Evolutionary conservation across 495 filamentous ascomycete species (phyloP).

Genomic region (Evansstolkia leycettana): DNA sequence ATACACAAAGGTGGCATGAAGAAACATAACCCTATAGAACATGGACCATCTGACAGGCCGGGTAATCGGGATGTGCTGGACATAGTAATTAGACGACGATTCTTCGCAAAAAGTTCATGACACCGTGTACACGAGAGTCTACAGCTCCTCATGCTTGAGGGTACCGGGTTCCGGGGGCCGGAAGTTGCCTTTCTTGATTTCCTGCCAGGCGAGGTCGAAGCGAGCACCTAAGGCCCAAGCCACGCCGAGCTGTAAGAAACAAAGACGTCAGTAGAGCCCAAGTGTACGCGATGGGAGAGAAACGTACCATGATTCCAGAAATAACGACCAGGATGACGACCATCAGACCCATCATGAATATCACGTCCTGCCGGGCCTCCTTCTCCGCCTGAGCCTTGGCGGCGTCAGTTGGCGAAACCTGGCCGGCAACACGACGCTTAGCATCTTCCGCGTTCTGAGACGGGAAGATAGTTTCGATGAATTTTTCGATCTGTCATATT

Average conservation of each 20-base stretch:
- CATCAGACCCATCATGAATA: constrained; percentile 51
- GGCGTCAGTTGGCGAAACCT: constrained; percentile 27
- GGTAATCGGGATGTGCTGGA: too few relatives aligned
- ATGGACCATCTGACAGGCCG: constrained; percentile 5
- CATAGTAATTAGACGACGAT: constrained; percentile 3
- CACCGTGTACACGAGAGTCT: constrained; percentile 14
- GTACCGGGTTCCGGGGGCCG: constrained; percentile 15
- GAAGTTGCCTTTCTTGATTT: constrained; percentile 39
- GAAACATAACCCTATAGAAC: constrained; percentile 13
- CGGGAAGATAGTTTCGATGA: constrained; percentile 91
- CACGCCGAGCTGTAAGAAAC: constrained; percentile 47
- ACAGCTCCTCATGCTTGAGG: constrained; percentile 25
- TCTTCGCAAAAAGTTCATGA: constrained; percentile 21
- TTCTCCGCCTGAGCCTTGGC: constrained; percentile 37
- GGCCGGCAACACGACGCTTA: constrained; percentile 22
- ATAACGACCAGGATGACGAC: constrained; percentile 46
- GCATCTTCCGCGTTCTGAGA: constrained; percentile 45
- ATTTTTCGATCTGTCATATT: constrained; percentile 75
- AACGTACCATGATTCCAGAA: constrained; percentile 52
- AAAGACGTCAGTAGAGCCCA: constrained; percentile 3
- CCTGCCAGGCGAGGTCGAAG: constrained; percentile 48
- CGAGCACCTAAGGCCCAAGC: constrained; percentile 60
- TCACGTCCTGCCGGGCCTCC: constrained; percentile 43
- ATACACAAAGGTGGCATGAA: constrained; percentile 4
- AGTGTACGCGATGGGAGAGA: not conserved